Conservation (phyloP, 176 grass and related monocot genomes). For the Musa acuminata region DNA sequence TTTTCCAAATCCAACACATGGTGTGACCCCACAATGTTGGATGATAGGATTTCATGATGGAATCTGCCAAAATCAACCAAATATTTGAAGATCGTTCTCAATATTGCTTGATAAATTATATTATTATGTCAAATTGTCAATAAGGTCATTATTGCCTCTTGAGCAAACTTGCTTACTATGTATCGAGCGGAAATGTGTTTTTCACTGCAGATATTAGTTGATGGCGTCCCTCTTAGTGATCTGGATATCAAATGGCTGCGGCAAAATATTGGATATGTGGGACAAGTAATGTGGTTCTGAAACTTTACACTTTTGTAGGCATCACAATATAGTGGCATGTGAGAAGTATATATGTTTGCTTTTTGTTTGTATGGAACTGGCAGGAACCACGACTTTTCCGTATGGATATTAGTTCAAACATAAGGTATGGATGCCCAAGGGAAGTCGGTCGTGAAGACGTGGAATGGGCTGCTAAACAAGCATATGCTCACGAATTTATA, state of each 20-base stretch:
- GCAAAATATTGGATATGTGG: constrained; percentile 88
- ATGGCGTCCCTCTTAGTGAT: constrained; percentile 59
- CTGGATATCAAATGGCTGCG: constrained; percentile 88
- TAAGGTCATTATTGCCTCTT: no score
- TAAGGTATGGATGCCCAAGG: constrained; percentile 78
- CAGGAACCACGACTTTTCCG: constrained; percentile 90
- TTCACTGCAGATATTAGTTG: constrained; percentile 55
- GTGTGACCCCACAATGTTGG: no score
- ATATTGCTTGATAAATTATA: no score
- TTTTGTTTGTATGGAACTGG: constrained; percentile 3
- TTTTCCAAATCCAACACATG: no score
- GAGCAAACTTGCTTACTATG: not conserved
- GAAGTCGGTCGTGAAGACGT: constrained; percentile 77
- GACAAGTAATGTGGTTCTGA: constrained; percentile 47
- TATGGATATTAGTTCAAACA: constrained; percentile 84
- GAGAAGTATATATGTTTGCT: not conserved
- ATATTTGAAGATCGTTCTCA: no score
- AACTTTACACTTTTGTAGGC: no score
- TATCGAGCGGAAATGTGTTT: not conserved
- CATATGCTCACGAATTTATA: constrained; percentile 84
- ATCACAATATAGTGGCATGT: no score
- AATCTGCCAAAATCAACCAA: no score
- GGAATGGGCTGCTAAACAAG: constrained; percentile 78
- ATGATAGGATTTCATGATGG: no score
- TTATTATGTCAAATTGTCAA: no score